Evolutionary conservation across 2,329 filamentous ascomycete genomes (phyloP), one percentile per base, ranked within the genome.

Genomic region (Neophaeococcomyces mojaviensis): DNA sequence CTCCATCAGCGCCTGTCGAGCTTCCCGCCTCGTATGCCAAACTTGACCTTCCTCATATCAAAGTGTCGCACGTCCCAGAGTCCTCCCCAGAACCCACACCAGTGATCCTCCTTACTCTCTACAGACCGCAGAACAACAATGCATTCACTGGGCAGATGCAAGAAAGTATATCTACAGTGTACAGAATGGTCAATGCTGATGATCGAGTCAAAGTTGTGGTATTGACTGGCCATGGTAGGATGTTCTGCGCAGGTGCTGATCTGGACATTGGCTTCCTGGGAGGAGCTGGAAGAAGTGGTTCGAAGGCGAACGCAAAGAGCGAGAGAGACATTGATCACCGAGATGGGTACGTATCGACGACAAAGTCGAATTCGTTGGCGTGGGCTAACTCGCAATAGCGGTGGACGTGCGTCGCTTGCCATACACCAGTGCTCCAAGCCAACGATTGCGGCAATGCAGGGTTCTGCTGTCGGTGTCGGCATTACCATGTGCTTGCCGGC

Each of bases 91-190:
- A 71, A 2, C 73, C 76, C 12, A 84, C 81, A 1, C 73, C 74
- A 13, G 72, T 84, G 42, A 71, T 86, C 40, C 61, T 85, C 51
- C 62, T 86, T 28, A 76, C 76, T 2, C 73, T 86, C 33, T 71
- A 83, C 65, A 77, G 84, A 15, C 83, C 82, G 0, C 62, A 67
- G 9, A 78, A 78, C 49, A 72, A 81, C 65, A 86, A 87, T 72
- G 82, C 79, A 49, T 86, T 86, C 64, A 86, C 80, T 2, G 67
- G 72, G 16, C 68, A 64, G 12, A 86, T 86, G 79, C 74, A 76
- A 56, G 58, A 64, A 13, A 81, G 82, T 55, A 69, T 87, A 24
- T 72, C 78, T 48, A 53, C 64, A 2, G 77, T 76, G 37, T 76
- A 76, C 58, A 59, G 63, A 44, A 59, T 72, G 7, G 66, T 81